phyloP scores from a whole-genome alignment of 768 basidiomycete species.

The Macrocybe gigantea region DNA sequence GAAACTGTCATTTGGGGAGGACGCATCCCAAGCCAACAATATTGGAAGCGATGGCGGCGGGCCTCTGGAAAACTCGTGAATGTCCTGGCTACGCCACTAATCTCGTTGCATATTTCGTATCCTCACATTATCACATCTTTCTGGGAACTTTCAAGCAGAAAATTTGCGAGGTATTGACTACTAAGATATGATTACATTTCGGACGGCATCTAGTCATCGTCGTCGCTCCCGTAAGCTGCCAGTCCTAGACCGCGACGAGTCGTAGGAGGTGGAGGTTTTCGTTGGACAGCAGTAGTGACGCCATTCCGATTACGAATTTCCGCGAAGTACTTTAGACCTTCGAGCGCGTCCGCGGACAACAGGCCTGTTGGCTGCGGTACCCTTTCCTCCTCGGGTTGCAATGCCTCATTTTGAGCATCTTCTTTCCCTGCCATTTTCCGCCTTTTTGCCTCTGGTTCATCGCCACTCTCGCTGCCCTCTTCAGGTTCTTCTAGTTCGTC shows the following conservation, averaged over 20 bases:
- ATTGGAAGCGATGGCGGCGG: too few species aligned
- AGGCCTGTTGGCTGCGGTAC: conserved; percentile 47
- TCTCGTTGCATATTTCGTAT: too few species aligned
- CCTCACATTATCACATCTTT: too few species aligned
- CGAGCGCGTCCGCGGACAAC: conserved; percentile 78
- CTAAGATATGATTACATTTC: conserved; percentile 10
- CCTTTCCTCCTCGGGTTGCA: conserved; percentile 16
- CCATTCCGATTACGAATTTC: conserved; percentile 75
- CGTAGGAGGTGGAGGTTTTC: conserved; percentile 24
- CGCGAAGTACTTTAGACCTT: conserved; percentile 87
- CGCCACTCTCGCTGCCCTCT: conserved; percentile 26
- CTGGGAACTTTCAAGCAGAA: too few species aligned
- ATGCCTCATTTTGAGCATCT: conserved; percentile 8
- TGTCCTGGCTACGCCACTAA: too few species aligned
- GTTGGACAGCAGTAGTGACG: conserved; percentile 11
- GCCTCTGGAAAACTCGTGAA: too few species aligned
- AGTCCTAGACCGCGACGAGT: conserved; percentile 47
- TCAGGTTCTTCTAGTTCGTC: conserved; percentile 36
- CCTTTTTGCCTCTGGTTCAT: conserved; percentile 28
- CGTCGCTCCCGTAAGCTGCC: conserved; percentile 77
- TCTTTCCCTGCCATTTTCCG: conserved; percentile 16
- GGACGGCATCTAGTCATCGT: conserved; percentile 29
- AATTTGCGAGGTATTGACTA: neutral
- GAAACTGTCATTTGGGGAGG: conserved; percentile 15
- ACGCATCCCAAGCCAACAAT: too few species aligned